These are phyloP conservation scores for Dothistroma pini DNA, from an alignment of 2,329 filamentous ascomycete species.

Conservation along the genomic window DNA sequence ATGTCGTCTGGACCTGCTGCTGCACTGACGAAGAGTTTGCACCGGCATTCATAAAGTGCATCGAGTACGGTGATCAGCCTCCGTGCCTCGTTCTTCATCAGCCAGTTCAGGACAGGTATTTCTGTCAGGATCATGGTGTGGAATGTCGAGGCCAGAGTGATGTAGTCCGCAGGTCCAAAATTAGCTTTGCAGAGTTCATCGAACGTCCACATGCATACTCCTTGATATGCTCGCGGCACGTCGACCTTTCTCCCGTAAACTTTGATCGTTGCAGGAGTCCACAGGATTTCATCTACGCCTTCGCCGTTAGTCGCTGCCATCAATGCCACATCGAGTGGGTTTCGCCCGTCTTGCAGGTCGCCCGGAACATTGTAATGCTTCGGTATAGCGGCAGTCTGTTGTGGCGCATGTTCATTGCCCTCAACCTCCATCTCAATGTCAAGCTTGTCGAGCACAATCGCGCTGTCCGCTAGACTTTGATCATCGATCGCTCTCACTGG, in stretches of 20 bases:
- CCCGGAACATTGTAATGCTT: slow-evolving; percentile 17
- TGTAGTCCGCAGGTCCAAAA: slow-evolving; percentile 78
- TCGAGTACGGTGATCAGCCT: slow-evolving; percentile 68
- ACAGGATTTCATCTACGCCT: slow-evolving; percentile 29
- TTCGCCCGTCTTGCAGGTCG: neutral
- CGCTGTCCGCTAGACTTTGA: slow-evolving; percentile 19
- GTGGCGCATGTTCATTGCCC: neutral
- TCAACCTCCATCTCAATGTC: slow-evolving; percentile 4
- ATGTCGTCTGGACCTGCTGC: slow-evolving; percentile 66
- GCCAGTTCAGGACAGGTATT: slow-evolving; percentile 62
- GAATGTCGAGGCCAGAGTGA: slow-evolving; percentile 73
- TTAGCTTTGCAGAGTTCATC: slow-evolving; percentile 59
- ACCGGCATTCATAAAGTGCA: slow-evolving; percentile 76
- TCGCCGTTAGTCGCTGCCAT: slow-evolving; percentile 18
- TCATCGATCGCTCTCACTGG: slow-evolving; percentile 20
- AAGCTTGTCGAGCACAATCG: neutral
- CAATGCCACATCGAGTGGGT: slow-evolving; percentile 17
- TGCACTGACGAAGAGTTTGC: slow-evolving; percentile 68
- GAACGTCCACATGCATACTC: slow-evolving; percentile 65
- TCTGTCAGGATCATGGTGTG: slow-evolving; percentile 72
- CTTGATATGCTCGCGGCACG: slow-evolving; percentile 56
- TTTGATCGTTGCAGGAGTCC: slow-evolving; percentile 44
- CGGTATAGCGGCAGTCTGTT: slow-evolving; percentile 13
- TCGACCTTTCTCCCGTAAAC: slow-evolving; percentile 63
- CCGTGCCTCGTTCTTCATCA: slow-evolving; percentile 75